A percentile compares a stretch with the other conserved stretches of the same genome.
Evolutionary conservation across 495 filamentous ascomycete species (phyloP).

Genomic region (Neurospora terricola): DNA sequence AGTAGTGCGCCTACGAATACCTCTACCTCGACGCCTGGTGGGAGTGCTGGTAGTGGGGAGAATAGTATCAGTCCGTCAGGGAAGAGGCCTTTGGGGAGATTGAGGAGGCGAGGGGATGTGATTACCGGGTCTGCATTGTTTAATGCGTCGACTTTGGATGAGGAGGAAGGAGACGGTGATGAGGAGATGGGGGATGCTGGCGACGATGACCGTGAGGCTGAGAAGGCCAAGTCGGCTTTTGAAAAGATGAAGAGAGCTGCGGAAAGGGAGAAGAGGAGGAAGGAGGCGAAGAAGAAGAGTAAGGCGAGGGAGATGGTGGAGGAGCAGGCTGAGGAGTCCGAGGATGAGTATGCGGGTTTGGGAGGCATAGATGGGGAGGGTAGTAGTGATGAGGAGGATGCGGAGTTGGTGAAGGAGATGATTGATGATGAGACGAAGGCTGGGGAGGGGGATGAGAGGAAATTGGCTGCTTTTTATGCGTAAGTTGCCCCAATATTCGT

Average conservation of each 20-base stretch:
- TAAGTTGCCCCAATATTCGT: constrained; percentile 38
- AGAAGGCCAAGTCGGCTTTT: constrained; percentile 41
- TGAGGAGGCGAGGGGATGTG: constrained; percentile 39
- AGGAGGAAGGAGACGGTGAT: constrained; percentile 45
- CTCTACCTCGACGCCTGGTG: constrained; percentile 28
- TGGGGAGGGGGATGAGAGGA: constrained; percentile 64
- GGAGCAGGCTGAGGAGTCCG: constrained; percentile 93
- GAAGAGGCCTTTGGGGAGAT: constrained; percentile 28
- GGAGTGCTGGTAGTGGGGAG: constrained; percentile 20
- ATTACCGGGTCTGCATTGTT: constrained; percentile 6
- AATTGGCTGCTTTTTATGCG: constrained; percentile 81
- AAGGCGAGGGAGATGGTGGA: constrained; percentile 81
- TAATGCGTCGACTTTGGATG: constrained; percentile 18
- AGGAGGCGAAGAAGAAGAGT: constrained; percentile 60
- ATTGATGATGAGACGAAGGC: constrained; percentile 68
- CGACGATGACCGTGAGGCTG: constrained; percentile 36
- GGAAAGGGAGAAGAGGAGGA: constrained; percentile 40
- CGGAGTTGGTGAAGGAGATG: constrained; percentile 60
- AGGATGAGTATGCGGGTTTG: constrained; percentile 94
- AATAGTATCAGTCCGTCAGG: constrained; percentile 19
- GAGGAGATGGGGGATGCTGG: constrained; percentile 38
- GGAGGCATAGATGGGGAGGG: constrained; percentile 88
- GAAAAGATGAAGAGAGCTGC: constrained; percentile 64
- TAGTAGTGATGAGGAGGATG: constrained; percentile 56
- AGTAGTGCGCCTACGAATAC: neutral